Conservation (phyloP, 2,329 filamentous ascomycete genomes). For the Exophiala sp. region DNA sequence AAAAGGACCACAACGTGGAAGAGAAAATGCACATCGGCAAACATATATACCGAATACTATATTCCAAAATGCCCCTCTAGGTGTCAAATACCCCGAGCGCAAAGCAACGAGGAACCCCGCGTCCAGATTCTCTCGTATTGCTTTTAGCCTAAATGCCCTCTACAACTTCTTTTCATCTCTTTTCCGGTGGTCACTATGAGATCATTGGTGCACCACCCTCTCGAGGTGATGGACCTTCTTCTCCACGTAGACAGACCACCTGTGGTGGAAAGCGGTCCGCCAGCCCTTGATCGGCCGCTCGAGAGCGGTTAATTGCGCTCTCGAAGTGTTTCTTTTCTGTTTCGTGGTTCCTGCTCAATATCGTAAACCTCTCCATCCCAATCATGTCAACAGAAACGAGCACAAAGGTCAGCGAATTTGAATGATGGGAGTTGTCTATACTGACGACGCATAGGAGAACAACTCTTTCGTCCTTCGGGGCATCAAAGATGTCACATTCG, state of each 20-base stretch:
- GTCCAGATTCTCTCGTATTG: background rate
- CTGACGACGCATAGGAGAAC: slow-evolving; percentile 53
- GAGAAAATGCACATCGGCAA: no score
- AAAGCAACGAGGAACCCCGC: background rate
- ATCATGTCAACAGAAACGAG: slow-evolving; percentile 13
- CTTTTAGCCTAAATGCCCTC: slow-evolving; percentile 5
- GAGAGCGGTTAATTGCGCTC: background rate
- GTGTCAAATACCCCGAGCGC: background rate
- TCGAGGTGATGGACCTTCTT: background rate
- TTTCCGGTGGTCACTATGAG: slow-evolving; percentile 7
- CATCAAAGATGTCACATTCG: slow-evolving; percentile 67
- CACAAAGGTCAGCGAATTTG: slow-evolving; percentile 11
- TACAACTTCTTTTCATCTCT: background rate
- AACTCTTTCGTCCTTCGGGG: slow-evolving; percentile 81
- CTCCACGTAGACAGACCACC: background rate
- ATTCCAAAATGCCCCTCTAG: background rate
- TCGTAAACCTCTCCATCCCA: background rate
- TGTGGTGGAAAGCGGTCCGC: slow-evolving; percentile 5
- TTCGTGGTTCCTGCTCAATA: background rate
- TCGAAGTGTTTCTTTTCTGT: background rate
- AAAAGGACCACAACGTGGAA: no score
- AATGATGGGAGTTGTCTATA: background rate
- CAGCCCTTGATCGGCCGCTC: background rate
- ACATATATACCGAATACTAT: background rate
- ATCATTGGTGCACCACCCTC: background rate